phyloP scores from a whole-genome alignment of 495 filamentous ascomycete genomes.

The Margaritispora aquatica region DNA sequence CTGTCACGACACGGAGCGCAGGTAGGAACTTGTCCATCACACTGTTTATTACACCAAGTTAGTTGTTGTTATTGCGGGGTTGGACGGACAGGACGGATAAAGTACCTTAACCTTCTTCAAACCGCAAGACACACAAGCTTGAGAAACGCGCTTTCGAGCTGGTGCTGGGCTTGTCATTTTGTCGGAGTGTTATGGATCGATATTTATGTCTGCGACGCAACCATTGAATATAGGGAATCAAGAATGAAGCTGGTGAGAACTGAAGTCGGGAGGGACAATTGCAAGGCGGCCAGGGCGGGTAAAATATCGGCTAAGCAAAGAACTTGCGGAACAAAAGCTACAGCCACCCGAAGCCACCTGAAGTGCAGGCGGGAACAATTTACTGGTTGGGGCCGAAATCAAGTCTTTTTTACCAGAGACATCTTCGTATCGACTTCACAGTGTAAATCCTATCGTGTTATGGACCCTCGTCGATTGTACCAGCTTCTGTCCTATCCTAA shows the following conservation, averaged over 20 bases:
- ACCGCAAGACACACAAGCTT: slow-evolving; percentile 19
- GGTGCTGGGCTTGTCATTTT: slow-evolving; percentile 5
- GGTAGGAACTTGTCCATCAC: slow-evolving; percentile 14
- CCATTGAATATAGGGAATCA: background rate
- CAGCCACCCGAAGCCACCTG: background rate
- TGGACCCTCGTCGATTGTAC: too few relatives aligned
- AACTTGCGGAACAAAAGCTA: background rate
- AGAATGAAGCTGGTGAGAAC: background rate
- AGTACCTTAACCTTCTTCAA: slow-evolving; percentile 20
- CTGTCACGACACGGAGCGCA: slow-evolving; percentile 11
- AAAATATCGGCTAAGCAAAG: background rate
- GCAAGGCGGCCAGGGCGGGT: background rate
- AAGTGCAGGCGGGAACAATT: background rate
- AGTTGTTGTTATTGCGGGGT: background rate
- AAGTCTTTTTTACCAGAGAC: too few relatives aligned
- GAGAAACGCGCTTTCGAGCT: slow-evolving; percentile 19
- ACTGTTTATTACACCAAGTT: slow-evolving; percentile 10
- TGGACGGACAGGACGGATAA: background rate
- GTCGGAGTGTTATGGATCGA: background rate
- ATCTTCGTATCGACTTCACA: too few relatives aligned
- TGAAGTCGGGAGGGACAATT: background rate
- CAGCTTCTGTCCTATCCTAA: too few relatives aligned
- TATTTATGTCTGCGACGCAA: background rate
- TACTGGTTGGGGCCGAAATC: too few relatives aligned
- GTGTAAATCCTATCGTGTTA: too few relatives aligned